Conservation (phyloP, 2,329 filamentous ascomycete species). For the Penicillium rolfsii region DNA sequence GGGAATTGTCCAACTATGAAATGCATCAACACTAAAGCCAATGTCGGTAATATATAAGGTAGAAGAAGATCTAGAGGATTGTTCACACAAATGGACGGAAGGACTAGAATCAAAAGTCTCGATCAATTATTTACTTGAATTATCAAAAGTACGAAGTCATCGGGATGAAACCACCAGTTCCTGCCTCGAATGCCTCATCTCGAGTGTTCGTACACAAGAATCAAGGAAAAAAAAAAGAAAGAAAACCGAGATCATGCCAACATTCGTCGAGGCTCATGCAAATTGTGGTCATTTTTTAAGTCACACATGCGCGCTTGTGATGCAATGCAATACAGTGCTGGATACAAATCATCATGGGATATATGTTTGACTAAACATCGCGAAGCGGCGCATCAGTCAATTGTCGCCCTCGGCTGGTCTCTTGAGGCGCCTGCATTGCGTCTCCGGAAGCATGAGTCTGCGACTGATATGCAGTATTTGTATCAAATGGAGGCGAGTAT, state of each 20-base stretch:
- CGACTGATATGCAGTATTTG: slow-evolving; percentile 36
- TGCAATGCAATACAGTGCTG: not conserved
- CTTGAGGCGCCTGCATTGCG: slow-evolving; percentile 17
- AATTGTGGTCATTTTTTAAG: not conserved
- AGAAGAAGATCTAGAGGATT: not conserved
- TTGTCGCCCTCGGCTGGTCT: slow-evolving; percentile 20
- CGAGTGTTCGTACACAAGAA: not conserved
- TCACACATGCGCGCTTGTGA: not conserved
- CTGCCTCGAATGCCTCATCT: not conserved
- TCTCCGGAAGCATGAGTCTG: slow-evolving; percentile 21
- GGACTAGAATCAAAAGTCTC: not conserved
- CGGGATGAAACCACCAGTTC: not conserved
- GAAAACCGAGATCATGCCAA: not conserved
- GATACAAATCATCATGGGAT: not conserved
- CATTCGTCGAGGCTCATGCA: not conserved
- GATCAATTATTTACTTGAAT: not conserved
- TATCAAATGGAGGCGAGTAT: slow-evolving; percentile 29
- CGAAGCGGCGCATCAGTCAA: slow-evolving; percentile 27
- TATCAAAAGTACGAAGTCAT: not conserved
- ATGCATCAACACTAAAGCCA: not conserved
- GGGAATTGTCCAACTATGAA: not conserved
- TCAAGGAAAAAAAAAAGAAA: not conserved
- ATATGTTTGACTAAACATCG: slow-evolving; percentile 15
- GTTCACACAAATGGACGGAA: not conserved
- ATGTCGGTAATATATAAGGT: not conserved